phyloP scores from a whole-genome alignment of 345 rosid species.

The Pelargonium nanum region DNA sequence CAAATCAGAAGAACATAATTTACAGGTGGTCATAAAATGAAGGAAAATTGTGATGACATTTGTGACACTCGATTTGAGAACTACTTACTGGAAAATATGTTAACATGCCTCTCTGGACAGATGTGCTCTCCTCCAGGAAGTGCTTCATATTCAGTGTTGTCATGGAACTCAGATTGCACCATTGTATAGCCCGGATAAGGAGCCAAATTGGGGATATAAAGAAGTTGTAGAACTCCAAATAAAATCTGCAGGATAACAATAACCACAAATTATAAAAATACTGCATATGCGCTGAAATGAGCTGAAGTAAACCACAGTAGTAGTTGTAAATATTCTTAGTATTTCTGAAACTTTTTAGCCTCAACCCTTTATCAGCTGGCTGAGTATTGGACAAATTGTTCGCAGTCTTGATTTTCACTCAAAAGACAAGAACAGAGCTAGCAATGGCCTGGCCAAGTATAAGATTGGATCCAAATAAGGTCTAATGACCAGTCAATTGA shows the following conservation, averaged over 20 bases:
- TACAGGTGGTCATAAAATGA: not conserved
- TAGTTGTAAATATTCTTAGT: too few species aligned
- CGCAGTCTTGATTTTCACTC: too few species aligned
- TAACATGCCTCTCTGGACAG: constrained; percentile 73
- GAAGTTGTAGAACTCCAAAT: constrained; percentile 62
- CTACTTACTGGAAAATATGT: constrained; percentile 70
- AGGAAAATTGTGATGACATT: not conserved
- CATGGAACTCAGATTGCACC: constrained; percentile 32
- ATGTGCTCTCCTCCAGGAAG: constrained; percentile 62
- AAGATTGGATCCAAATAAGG: too few species aligned
- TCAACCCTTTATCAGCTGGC: too few species aligned
- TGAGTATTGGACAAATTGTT: too few species aligned
- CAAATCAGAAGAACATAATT: not conserved
- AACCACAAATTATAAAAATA: constrained; percentile 1
- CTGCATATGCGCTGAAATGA: constrained; percentile 1
- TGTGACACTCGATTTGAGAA: constrained; percentile 11
- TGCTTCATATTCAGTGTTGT: constrained; percentile 58
- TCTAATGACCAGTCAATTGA: too few species aligned
- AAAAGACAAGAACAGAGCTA: too few species aligned
- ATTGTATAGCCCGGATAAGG: constrained; percentile 57
- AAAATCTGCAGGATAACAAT: constrained; percentile 39
- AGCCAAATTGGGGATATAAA: constrained; percentile 59
- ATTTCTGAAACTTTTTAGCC: too few species aligned
- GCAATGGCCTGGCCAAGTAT: too few species aligned
- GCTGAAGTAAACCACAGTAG: not conserved